Percentiles rank a stretch among this genome's conserved stretches.
Conservation (phyloP, 1,139 yeast species). For the Sugiyamaella xylanicola region DNA sequence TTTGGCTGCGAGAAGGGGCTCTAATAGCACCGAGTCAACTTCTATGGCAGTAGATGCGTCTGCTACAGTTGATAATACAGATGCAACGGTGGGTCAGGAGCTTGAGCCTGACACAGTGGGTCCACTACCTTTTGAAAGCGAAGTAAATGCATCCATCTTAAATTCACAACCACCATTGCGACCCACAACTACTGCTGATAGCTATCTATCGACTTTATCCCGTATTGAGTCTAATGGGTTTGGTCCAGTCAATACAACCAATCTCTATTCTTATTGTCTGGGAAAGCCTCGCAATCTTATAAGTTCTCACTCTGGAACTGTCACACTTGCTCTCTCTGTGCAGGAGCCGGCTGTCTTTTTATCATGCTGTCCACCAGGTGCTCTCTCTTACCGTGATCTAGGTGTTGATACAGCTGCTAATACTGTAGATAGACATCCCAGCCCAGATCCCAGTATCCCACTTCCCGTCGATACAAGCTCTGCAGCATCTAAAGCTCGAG, state of each 20-base stretch:
- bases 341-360: slow-evolving; percentile 42
- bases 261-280: slow-evolving; percentile 36
- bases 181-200: slow-evolving; percentile 12
- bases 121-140: neutral
- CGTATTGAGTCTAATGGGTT: slow-evolving; percentile 9
- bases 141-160: neutral
- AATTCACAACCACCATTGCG: neutral
- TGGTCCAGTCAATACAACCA: slow-evolving; percentile 3
- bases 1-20: neutral
- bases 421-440: neutral
- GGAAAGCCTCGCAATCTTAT: slow-evolving; percentile 41
- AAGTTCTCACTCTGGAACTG: slow-evolving; percentile 39
- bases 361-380: slow-evolving; percentile 30
- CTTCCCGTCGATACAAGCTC: neutral
- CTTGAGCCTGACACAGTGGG: neutral
- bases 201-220: slow-evolving; percentile 10
- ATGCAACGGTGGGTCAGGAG: neutral
- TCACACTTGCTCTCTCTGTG: slow-evolving; percentile 40
- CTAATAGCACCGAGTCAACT: neutral
- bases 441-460: neutral
- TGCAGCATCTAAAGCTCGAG: neutral
- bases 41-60: neutral
- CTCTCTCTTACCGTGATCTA: slow-evolving; percentile 17
- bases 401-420: slow-evolving; percentile 18
- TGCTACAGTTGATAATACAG: neutral